Evolutionary conservation across 164 flowering plant species (phyloP).

Genomic region (Magnolia officinalis): DNA sequence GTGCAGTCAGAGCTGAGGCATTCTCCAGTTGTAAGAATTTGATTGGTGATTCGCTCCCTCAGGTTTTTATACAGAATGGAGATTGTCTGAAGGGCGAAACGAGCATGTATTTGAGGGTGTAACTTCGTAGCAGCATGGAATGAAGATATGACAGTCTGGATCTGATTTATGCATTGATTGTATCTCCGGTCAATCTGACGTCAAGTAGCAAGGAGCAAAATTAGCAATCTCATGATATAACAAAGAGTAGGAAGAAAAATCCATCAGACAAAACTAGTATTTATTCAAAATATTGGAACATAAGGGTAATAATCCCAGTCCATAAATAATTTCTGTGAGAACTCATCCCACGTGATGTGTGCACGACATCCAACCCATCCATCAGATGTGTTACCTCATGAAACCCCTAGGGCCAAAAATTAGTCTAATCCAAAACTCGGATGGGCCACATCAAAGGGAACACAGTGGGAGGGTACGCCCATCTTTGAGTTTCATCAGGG

Average conservation of each 20-base stretch:
- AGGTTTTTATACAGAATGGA: slow-evolving; percentile 18
- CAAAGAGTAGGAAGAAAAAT: neutral
- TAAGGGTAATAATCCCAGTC: neutral
- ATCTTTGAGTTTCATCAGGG: too few species aligned
- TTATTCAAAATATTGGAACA: neutral
- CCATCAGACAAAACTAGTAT: neutral
- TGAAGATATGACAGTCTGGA: slow-evolving; percentile 28
- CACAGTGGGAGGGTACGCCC: too few species aligned
- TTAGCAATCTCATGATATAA: neutral
- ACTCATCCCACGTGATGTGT: neutral
- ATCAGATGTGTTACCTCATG: neutral
- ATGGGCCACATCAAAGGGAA: neutral
- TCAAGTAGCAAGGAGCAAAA: slow-evolving; percentile 6
- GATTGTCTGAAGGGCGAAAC: slow-evolving; percentile 15
- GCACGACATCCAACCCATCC: neutral
- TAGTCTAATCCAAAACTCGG: too few species aligned
- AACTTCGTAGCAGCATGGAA: slow-evolving; percentile 15
- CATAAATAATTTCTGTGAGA: neutral
- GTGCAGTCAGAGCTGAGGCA: slow-evolving; percentile 8
- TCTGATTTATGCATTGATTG: slow-evolving; percentile 16
- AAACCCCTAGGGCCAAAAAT: neutral
- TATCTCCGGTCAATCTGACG: slow-evolving; percentile 19
- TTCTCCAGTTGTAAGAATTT: slow-evolving; percentile 6
- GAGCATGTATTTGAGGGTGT: slow-evolving; percentile 17
- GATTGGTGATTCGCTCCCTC: slow-evolving; percentile 14